A percentile compares a stretch with the other conserved stretches of the same genome.
phyloP scores from a whole-genome alignment of 495 filamentous ascomycete species.

The Penicillium canariense region DNA sequence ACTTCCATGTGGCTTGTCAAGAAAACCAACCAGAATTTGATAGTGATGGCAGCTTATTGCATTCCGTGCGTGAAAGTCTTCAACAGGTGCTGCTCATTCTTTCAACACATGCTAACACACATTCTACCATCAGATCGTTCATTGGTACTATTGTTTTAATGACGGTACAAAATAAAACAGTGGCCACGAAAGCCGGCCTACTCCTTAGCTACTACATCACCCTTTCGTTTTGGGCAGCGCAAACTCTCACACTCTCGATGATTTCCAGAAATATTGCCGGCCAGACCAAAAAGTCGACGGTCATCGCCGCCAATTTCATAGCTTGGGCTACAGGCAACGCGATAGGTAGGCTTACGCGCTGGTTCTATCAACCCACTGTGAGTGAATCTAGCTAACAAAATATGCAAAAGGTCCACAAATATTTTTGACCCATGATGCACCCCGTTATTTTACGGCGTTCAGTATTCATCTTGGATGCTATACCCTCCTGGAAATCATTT shows the following conservation, averaged over 20 bases:
- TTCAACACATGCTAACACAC: background rate
- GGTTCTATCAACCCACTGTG: background rate
- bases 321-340: conserved; percentile 45
- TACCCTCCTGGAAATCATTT: conserved; percentile 31
- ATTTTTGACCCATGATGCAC: conserved; percentile 36
- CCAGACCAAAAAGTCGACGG: conserved; percentile 62
- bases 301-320: conserved; percentile 45
- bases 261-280: conserved; percentile 64
- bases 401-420: conserved; percentile 42
- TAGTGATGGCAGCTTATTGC: conserved; percentile 61
- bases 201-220: conserved; percentile 62
- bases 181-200: conserved; percentile 49
- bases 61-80: conserved; percentile 50
- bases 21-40: conserved; percentile 58
- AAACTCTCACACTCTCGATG: conserved; percentile 55
- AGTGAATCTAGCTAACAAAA: background rate
- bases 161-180: conserved; percentile 52
- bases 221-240: conserved; percentile 55
- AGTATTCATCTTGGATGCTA: conserved; percentile 44
- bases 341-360: conserved; percentile 24
- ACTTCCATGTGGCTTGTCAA: conserved; percentile 63
- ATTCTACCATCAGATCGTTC: conserved; percentile 30
- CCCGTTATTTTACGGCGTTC: conserved; percentile 40
- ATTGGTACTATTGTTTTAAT: conserved; percentile 63
- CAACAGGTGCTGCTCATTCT: no score